Evolutionary conservation across 176 grass and related monocot species (phyloP), one percentile per base, ranked within the genome.

Genomic region (Aegilops longissima): DNA sequence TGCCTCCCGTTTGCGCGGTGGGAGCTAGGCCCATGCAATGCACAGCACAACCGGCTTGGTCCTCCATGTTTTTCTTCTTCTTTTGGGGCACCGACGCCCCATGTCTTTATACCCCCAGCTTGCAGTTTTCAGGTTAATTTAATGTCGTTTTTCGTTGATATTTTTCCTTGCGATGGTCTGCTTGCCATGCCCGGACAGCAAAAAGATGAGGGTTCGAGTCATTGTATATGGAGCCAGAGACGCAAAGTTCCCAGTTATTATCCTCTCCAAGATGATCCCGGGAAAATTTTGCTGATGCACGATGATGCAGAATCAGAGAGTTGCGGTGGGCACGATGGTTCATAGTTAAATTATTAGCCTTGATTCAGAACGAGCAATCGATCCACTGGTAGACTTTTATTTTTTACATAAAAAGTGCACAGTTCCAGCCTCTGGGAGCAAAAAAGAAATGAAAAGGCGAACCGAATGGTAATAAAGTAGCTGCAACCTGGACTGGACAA

Each of bases 401-500:
- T 18, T 17, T 18, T 6, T 17, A 52, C 14, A 1, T 5, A 16
- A 2, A 17, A 52, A 54, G 18, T 18, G 51, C 51, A 5, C 0
- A 18, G 14, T 54, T 54, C 51, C 51, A 54, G 51, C 51, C 51
- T 18, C 16, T 5, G 6, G 16, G 16, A 17, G 51, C 51, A 18
- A 0, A 18, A 54, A 54, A 54, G 51, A 54, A 18, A 54, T 0
- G 16, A 52, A 6, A 52, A 17, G 49, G 14, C 11, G 44, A 47
- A 44, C 42, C 4, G 14, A 0, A 4, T 52, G 5, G 51, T 54
- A 54, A 54, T 54, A 54, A 54, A 54, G 51, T 54, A 54, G 59
- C 18, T 85, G 82, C 59, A 83, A 23, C 82, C 39, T 73, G 80
- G 74, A 9, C 18, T 21, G 56, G 56, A 12, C 85, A 83, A 83